Percentiles rank a stretch among this genome's conserved stretches.
Conservation (phyloP, 1,284 basidiomycete genomes). For the Melampsora americana region DNA sequence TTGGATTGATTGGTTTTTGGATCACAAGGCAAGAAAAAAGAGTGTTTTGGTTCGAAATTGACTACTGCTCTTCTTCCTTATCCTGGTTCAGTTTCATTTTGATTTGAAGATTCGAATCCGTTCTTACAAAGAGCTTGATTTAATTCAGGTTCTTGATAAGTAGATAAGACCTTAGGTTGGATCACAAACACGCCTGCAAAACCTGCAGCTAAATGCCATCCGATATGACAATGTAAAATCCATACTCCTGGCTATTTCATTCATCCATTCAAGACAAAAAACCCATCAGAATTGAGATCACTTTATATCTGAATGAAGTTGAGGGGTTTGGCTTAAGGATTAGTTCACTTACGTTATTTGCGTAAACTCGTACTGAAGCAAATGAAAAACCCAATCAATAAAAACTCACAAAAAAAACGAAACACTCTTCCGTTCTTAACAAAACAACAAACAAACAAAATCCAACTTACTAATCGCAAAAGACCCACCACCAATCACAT, state of each 20-base stretch:
- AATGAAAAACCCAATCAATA: not conserved
- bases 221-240: slow-evolving; percentile 23
- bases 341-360: slow-evolving; percentile 3
- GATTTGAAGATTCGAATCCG: slow-evolving; percentile 6
- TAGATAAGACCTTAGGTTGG: slow-evolving; percentile 47
- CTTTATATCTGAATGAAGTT: not conserved
- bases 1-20: no score
- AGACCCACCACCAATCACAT: slow-evolving; percentile 31
- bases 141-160: slow-evolving; percentile 45
- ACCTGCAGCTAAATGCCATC: slow-evolving; percentile 47
- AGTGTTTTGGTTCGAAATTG: no score
- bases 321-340: not conserved
- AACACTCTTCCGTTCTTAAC: not conserved
- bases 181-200: slow-evolving; percentile 50
- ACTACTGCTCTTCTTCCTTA: no score
- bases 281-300: not conserved
- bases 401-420: not conserved
- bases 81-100: slow-evolving; percentile 38
- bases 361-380: not conserved
- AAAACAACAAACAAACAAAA: not conserved
- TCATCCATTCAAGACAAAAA: not conserved
- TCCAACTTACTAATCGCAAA: slow-evolving; percentile 27
- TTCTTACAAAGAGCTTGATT: slow-evolving; percentile 47
- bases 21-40: no score
- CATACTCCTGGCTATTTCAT: slow-evolving; percentile 1